A percentile compares a stretch with the other conserved stretches of the same genome.
phyloP scores from a whole-genome alignment of 2,329 filamentous ascomycete species.

The Beauveria medogensis region DNA sequence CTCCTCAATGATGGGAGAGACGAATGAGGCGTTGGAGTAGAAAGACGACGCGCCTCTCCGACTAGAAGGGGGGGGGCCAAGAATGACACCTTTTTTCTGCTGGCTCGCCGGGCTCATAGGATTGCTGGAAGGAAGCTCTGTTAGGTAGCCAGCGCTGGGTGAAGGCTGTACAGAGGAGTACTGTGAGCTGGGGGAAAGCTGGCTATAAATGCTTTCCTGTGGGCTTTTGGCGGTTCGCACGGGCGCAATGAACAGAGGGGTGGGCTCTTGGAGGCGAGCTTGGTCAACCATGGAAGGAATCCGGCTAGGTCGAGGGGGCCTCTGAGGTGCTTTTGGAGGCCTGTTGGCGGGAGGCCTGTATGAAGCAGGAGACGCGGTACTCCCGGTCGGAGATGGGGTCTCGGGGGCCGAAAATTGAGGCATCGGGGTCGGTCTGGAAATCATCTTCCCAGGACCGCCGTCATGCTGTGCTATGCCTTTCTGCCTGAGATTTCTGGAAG shows the following conservation, averaged over 20 bases:
- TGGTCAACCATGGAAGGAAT: constrained; percentile 52
- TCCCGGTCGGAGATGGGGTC: constrained; percentile 27
- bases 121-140: constrained; percentile 46
- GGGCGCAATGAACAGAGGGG: constrained; percentile 37
- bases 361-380: constrained; percentile 27
- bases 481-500: constrained; percentile 11
- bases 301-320: constrained; percentile 51
- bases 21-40: constrained; percentile 57
- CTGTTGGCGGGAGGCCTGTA: constrained; percentile 45
- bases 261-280: constrained; percentile 47
- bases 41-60: constrained; percentile 55
- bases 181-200: not conserved
- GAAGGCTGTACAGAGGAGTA: constrained; percentile 28
- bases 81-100: constrained; percentile 41
- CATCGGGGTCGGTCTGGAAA: constrained; percentile 44
- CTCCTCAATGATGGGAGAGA: constrained; percentile 72
- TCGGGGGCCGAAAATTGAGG: constrained; percentile 47
- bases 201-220: constrained; percentile 22
- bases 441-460: constrained; percentile 29
- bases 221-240: constrained; percentile 25
- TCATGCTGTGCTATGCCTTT: constrained; percentile 5
- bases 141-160: constrained; percentile 41
- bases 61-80: constrained; percentile 54
- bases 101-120: constrained; percentile 18
- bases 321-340: constrained; percentile 42